These are phyloP conservation scores for Cordyceps cateniannulata DNA, from an alignment of 2,329 filamentous ascomycete genomes.

Conservation along the genomic window DNA sequence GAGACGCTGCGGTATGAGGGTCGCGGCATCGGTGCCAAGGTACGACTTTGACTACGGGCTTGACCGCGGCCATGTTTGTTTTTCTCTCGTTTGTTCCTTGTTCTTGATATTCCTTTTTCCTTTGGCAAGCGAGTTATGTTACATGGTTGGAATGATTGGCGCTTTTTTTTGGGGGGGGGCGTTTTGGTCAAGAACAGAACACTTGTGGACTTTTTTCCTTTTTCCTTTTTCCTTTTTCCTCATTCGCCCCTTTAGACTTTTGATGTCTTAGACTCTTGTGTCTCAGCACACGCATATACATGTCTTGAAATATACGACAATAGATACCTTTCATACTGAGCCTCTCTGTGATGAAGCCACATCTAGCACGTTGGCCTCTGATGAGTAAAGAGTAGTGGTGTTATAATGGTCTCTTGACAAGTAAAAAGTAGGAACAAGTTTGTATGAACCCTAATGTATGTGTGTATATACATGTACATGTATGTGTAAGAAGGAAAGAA, in stretches of 20 bases:
- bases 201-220: background rate
- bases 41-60: slow-evolving; percentile 22
- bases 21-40: slow-evolving; percentile 61
- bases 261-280: background rate
- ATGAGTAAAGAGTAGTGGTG: too few relatives aligned
- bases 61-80: background rate
- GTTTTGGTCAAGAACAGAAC: slow-evolving; percentile 7
- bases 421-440: too few relatives aligned
- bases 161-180: background rate
- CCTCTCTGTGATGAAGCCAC: too few relatives aligned
- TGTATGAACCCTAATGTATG: too few relatives aligned
- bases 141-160: background rate
- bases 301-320: background rate
- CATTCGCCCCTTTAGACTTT: background rate
- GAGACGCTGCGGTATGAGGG: slow-evolving; percentile 67
- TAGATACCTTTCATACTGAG: background rate
- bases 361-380: too few relatives aligned
- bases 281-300: background rate
- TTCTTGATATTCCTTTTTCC: background rate
- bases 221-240: background rate
- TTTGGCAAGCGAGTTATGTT: background rate
- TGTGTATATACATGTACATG: background rate
- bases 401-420: too few relatives aligned
- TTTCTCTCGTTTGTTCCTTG: background rate
- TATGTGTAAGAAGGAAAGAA: background rate